phyloP scores from a whole-genome alignment of 2,329 filamentous ascomycete genomes.

The Colletotrichum noveboracense region DNA sequence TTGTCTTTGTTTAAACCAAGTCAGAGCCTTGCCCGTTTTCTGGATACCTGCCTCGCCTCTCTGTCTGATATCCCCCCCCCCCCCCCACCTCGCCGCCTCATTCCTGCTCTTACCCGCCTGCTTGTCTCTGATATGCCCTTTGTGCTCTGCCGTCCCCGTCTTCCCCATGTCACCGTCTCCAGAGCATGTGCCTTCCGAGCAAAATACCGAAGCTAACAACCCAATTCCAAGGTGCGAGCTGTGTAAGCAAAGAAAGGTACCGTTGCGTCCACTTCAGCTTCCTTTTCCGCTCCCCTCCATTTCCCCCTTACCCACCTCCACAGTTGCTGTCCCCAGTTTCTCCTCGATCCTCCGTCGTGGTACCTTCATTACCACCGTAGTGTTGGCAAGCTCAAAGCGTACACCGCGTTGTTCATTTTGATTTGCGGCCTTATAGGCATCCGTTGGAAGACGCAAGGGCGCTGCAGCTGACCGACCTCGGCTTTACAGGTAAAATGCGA shows the following conservation, averaged over 20 bases:
- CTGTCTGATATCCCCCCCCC: background rate
- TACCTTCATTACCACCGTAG: background rate
- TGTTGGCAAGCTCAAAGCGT: background rate
- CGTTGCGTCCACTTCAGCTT: conserved; percentile 28
- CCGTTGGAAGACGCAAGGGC: background rate
- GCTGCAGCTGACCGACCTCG: conserved; percentile 3
- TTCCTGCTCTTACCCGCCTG: background rate
- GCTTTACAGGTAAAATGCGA: conserved; percentile 71
- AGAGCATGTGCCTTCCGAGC: conserved; percentile 19
- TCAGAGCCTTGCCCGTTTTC: background rate
- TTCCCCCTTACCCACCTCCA: background rate
- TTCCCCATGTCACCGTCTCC: conserved; percentile 22
- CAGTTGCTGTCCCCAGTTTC: background rate
- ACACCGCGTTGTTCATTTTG: background rate
- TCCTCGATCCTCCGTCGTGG: background rate
- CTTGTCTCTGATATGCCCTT: background rate
- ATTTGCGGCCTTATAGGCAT: background rate
- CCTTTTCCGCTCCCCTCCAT: background rate
- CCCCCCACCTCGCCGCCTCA: background rate
- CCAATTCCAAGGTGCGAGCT: conserved; percentile 67
- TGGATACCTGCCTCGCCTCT: background rate
- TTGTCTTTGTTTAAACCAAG: conserved; percentile 14
- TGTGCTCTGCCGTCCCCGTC: background rate
- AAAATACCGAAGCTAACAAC: conserved; percentile 39
- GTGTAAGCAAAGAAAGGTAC: conserved; percentile 81